Evolutionary conservation across 805 yeast genomes (phyloP).

Genomic region (Saccharomycopsis fermentans): DNA sequence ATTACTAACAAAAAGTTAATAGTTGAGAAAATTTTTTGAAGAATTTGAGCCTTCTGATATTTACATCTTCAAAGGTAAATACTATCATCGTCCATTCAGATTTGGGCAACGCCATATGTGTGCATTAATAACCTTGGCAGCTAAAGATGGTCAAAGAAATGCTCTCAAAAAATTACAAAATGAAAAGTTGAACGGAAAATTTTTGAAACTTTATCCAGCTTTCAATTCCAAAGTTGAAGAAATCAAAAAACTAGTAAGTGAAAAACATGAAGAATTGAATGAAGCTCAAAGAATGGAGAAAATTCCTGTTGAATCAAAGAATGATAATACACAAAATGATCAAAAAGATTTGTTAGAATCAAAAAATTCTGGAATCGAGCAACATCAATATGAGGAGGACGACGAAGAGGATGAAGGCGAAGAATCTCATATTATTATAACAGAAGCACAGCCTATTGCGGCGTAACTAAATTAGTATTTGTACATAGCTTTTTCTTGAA

Average conservation of each 20-base stretch:
- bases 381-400: background rate
- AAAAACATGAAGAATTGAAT: constrained; percentile 3
- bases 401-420: background rate
- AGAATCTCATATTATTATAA: constrained; percentile 1
- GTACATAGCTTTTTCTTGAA: background rate
- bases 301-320: background rate
- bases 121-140: constrained; percentile 42
- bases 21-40: constrained; percentile 31
- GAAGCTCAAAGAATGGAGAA: background rate
- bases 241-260: constrained; percentile 28
- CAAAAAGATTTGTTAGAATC: too few species aligned
- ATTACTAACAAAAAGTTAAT: constrained; percentile 18
- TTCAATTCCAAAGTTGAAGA: constrained; percentile 34
- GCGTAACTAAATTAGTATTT: background rate
- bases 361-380: background rate
- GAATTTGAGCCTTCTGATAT: constrained; percentile 38
- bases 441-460: background rate
- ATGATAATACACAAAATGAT: background rate
- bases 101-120: constrained; percentile 32
- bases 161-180: constrained; percentile 33
- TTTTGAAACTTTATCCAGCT: constrained; percentile 31
- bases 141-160: constrained; percentile 32
- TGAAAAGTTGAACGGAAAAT: constrained; percentile 30
- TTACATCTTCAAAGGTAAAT: constrained; percentile 35
- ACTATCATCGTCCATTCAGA: constrained; percentile 21